Evolutionary conservation across 495 filamentous ascomycete genomes (phyloP).

Genomic region (Trichocladium uniseriatum): DNA sequence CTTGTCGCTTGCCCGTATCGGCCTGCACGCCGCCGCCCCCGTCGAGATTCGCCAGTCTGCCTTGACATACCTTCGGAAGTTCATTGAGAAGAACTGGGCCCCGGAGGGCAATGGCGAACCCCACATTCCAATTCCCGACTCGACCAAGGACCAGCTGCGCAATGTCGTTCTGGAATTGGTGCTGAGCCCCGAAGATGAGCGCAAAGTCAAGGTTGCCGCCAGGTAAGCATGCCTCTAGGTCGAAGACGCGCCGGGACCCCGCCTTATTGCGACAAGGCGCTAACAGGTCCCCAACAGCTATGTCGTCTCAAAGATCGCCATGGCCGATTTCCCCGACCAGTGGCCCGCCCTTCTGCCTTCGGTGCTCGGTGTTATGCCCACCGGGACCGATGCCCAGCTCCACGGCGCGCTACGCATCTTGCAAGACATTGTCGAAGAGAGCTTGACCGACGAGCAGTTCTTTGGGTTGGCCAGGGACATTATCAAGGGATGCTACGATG

Average conservation of each 20-base stretch:
- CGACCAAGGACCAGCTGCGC: constrained; percentile 63
- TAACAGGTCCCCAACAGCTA: constrained; percentile 39
- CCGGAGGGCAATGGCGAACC: constrained; percentile 47
- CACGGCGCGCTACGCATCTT: constrained; percentile 84
- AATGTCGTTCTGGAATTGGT: constrained; percentile 62
- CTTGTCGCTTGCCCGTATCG: constrained; percentile 67
- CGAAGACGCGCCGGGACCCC: neutral
- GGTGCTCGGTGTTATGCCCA: constrained; percentile 65
- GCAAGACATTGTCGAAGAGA: constrained; percentile 84
- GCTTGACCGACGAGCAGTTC: constrained; percentile 88
- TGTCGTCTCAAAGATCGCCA: constrained; percentile 93
- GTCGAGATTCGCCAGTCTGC: constrained; percentile 73
- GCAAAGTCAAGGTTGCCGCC: constrained; percentile 76
- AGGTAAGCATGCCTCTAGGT: constrained; percentile 34
- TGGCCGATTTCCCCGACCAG: constrained; percentile 82
- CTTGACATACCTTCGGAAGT: constrained; percentile 66
- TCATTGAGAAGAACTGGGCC: constrained; percentile 72
- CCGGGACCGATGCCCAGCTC: constrained; percentile 62
- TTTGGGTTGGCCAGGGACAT: constrained; percentile 77
- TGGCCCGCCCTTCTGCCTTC: constrained; percentile 81
- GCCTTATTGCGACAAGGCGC: neutral
- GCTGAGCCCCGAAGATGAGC: constrained; percentile 62
- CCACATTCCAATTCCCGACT: constrained; percentile 55
- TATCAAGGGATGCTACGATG: constrained; percentile 69
- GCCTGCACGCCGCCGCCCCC: constrained; percentile 57